These are phyloP conservation scores for Bauhinia variegata DNA, from an alignment of 306 rosid species.

Conservation along the genomic window DNA sequence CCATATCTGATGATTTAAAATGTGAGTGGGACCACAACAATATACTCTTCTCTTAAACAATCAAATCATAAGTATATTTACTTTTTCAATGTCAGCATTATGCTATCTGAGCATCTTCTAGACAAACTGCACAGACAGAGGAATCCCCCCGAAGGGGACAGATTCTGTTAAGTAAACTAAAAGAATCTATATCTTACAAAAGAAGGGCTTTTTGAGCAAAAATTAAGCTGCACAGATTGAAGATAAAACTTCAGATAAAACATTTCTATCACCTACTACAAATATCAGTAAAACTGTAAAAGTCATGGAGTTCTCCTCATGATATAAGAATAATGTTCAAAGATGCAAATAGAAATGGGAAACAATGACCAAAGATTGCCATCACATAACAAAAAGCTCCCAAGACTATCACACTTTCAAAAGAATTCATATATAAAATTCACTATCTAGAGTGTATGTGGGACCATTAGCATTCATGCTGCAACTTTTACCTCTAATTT, in stretches of 20 bases:
- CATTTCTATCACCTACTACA: no score
- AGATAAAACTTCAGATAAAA: no score
- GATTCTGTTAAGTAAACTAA: not conserved
- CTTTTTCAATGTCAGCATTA: conserved; percentile 14
- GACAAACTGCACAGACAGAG: conserved; percentile 22
- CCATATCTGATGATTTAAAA: conserved; percentile 20
- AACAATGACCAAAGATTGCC: no score
- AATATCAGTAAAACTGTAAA: no score
- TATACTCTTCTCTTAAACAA: conserved; percentile 3
- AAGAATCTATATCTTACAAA: conserved; percentile 29
- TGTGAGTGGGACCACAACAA: not conserved
- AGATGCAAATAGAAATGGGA: no score
- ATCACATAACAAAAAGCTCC: not conserved
- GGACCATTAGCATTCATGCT: conserved; percentile 12
- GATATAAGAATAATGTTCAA: no score
- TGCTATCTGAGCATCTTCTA: conserved; percentile 8
- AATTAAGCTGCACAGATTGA: no score
- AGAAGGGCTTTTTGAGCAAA: conserved; percentile 13
- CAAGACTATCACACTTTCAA: not conserved
- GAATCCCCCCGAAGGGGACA: not conserved
- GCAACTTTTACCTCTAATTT: conserved; percentile 60
- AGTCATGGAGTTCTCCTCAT: no score
- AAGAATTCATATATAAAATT: not conserved
- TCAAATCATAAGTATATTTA: conserved; percentile 27
- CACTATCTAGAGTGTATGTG: not conserved